Evolutionary conservation across 1,284 basidiomycete genomes (phyloP).

Genomic region (Malassezia equina): DNA sequence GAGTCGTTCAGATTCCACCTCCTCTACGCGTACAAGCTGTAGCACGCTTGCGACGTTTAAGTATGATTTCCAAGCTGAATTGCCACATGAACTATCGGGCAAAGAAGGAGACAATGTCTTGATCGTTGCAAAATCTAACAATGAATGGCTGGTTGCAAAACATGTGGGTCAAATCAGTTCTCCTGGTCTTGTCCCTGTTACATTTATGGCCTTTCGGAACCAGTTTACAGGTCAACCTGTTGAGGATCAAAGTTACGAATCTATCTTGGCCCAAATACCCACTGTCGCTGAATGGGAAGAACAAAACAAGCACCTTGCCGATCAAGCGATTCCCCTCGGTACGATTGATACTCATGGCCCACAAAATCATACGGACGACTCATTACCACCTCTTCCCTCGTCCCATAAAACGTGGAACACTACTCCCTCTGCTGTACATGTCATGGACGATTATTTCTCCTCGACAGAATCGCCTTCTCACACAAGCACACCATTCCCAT

Average conservation of each 20-base stretch:
- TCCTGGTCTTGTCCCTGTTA: constrained; percentile 88
- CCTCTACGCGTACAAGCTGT: background rate
- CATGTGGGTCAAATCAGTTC: constrained; percentile 86
- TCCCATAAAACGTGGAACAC: background rate
- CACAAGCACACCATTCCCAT: background rate
- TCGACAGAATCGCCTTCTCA: background rate
- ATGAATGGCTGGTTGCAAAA: constrained; percentile 60
- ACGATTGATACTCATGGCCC: constrained; percentile 55
- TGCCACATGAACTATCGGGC: constrained; percentile 89
- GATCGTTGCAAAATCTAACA: constrained; percentile 44
- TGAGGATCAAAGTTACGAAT: constrained; percentile 61
- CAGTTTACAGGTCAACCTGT: constrained; percentile 59
- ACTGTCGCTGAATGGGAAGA: constrained; percentile 97
- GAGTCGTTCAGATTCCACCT: background rate
- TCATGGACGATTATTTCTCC: constrained; percentile 4
- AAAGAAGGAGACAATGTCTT: constrained; percentile 87
- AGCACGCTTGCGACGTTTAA: constrained; percentile 63
- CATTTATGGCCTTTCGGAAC: constrained; percentile 91
- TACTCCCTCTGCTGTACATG: background rate
- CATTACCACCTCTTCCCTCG: background rate
- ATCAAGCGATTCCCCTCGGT: constrained; percentile 85
- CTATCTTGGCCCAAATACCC: constrained; percentile 54
- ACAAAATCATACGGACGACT: background rate
- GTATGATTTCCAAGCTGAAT: constrained; percentile 88
- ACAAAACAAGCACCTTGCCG: constrained; percentile 87